These are phyloP conservation scores for Aurantiochytrium sp. DNA, from an alignment of 108 stramenopile species.

Conservation along the genomic window DNA sequence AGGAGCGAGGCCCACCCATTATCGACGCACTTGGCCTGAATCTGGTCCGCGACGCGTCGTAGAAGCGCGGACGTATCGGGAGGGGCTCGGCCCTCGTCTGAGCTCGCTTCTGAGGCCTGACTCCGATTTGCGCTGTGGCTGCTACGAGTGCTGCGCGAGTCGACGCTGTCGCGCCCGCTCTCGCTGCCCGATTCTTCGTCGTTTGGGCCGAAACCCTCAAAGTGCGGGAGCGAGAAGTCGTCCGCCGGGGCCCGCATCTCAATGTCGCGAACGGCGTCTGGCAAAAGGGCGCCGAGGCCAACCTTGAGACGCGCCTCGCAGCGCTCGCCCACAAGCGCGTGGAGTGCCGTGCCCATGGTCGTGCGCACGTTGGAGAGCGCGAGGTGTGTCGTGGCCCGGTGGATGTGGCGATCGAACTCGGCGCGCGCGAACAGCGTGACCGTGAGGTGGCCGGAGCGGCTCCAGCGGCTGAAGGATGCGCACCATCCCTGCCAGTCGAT, in stretches of 20 bases:
- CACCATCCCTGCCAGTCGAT: conserved; percentile 13
- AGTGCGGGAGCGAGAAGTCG: background rate
- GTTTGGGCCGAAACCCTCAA: background rate
- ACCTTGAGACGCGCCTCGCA: background rate
- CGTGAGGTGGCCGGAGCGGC: background rate
- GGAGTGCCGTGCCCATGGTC: background rate
- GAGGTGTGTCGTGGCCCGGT: background rate
- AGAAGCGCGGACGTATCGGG: background rate
- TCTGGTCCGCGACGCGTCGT: background rate
- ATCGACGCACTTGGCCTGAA: background rate
- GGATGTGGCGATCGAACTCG: background rate
- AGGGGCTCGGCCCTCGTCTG: background rate
- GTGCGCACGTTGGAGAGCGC: background rate
- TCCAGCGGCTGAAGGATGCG: background rate
- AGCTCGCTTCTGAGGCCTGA: background rate
- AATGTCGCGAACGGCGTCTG: background rate
- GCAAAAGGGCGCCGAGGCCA: background rate
- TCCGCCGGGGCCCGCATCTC: background rate
- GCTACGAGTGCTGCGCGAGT: too few species aligned
- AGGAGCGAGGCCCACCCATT: background rate
- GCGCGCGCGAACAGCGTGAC: background rate
- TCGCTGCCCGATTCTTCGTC: background rate
- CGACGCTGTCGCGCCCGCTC: too few species aligned
- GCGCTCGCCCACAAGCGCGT: background rate
- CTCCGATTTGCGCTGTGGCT: too few species aligned